Percentiles rank a stretch among this genome's conserved stretches.
These are phyloP conservation scores for Phytophthora citricola DNA, from an alignment of 352 stramenopile genomes.

Conservation along the genomic window DNA sequence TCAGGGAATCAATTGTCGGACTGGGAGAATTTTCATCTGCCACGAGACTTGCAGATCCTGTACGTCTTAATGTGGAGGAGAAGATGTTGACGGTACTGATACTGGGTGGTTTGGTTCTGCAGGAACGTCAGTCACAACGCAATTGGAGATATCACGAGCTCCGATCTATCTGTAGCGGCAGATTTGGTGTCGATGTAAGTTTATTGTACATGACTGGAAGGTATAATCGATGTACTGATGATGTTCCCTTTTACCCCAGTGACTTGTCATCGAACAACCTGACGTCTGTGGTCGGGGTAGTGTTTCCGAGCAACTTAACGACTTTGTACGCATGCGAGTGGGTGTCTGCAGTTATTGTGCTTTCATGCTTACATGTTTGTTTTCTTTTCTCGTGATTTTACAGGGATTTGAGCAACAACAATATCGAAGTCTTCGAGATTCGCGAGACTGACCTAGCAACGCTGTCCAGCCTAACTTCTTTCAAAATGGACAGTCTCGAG, in stretches of 20 bases:
- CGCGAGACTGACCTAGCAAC: constrained; percentile 30
- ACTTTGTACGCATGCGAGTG: constrained; percentile 22
- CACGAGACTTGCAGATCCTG: constrained; percentile 38
- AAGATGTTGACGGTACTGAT: neutral
- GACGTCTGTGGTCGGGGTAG: constrained; percentile 34
- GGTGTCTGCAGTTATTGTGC: no score
- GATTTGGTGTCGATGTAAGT: constrained; percentile 42
- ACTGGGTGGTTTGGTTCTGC: neutral
- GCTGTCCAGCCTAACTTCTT: constrained; percentile 25
- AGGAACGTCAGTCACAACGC: constrained; percentile 45
- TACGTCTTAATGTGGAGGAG: constrained; percentile 10
- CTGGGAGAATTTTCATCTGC: constrained; percentile 35
- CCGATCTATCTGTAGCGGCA: constrained; percentile 29
- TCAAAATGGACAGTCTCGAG: constrained; percentile 39
- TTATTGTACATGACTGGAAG: neutral
- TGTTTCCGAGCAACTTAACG: constrained; percentile 37
- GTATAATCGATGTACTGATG: no score
- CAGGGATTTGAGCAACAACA: constrained; percentile 49
- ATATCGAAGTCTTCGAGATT: constrained; percentile 38
- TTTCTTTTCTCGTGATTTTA: neutral
- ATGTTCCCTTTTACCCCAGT: neutral
- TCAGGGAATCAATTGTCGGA: constrained; percentile 39
- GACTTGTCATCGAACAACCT: constrained; percentile 45
- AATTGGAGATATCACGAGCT: constrained; percentile 25
- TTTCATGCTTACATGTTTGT: no score